A percentile compares a stretch with the other conserved stretches of the same genome.
phyloP scores from a whole-genome alignment of 1,284 basidiomycete genomes.

The Wallemia ichthyophaga region DNA sequence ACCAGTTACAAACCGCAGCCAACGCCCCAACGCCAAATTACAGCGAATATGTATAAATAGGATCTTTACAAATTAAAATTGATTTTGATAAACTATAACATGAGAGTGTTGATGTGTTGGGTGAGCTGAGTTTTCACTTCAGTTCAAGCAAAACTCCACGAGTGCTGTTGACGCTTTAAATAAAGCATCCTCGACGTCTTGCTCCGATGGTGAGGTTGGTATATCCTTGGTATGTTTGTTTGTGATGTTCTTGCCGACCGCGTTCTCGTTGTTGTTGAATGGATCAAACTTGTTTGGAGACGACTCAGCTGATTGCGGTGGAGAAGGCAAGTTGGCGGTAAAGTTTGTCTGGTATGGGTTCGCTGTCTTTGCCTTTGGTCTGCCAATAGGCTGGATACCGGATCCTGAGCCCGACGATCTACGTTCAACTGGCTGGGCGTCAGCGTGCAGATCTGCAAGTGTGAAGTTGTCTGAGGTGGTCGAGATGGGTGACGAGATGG shows the following conservation, averaged over 20 bases:
- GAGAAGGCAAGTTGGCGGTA: background rate
- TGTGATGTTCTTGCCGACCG: no score
- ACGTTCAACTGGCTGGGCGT: background rate
- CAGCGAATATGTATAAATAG: no score
- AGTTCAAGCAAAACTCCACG: slow-evolving; percentile 1
- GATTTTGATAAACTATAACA: no score
- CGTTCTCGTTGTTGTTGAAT: background rate
- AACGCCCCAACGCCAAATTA: no score
- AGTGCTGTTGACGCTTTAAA: background rate
- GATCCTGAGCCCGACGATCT: background rate
- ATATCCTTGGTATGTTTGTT: background rate
- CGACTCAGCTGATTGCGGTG: background rate
- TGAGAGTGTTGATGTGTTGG: no score
- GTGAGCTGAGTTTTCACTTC: no score
- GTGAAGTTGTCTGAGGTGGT: background rate
- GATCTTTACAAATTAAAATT: no score
- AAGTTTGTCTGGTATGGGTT: background rate
- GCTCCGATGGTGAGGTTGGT: background rate
- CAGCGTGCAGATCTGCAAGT: background rate
- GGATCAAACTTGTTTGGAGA: background rate
- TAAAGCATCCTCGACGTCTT: background rate
- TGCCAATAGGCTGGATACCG: background rate
- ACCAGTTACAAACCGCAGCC: no score
- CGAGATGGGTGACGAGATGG: background rate
- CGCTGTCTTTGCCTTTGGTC: background rate